Evolutionary conservation across 257 asterid species (phyloP).

Genomic region (Solanum microdontum): DNA sequence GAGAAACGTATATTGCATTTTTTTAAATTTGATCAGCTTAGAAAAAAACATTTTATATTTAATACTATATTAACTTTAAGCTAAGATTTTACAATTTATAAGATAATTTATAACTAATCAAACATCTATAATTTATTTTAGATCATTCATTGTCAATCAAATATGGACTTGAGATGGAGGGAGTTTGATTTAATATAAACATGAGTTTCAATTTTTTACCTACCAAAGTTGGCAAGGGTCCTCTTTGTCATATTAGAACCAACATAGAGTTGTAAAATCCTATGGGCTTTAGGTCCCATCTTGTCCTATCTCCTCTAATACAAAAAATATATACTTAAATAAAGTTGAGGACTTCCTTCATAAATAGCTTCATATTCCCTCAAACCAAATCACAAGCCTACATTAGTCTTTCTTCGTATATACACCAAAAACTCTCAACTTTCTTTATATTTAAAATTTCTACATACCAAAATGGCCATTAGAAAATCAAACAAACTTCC

Average conservation of each 20-base stretch:
- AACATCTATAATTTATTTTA: too few relatives aligned
- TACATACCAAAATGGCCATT: conserved; percentile 9
- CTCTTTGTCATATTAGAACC: background rate
- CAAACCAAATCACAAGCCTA: background rate
- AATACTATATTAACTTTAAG: too few relatives aligned
- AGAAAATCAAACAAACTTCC: conserved; percentile 1
- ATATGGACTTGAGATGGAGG: background rate
- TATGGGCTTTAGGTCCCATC: background rate
- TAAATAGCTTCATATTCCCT: conserved; percentile 28
- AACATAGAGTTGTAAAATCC: background rate
- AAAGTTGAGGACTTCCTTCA: conserved; percentile 2
- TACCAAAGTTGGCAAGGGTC: background rate
- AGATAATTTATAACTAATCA: too few relatives aligned
- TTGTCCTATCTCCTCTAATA: background rate
- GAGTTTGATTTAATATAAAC: background rate
- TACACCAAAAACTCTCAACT: too few relatives aligned
- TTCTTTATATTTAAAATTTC: background rate
- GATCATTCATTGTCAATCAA: background rate
- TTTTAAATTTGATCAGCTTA: background rate
- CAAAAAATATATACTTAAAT: background rate
- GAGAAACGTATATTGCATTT: too few relatives aligned
- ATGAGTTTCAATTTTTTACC: too few relatives aligned
- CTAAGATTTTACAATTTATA: too few relatives aligned
- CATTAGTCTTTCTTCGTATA: background rate
- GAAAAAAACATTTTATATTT: too few relatives aligned